Conservation (phyloP, 2,329 filamentous ascomycete genomes). For the Blumeriella jaapii region DNA sequence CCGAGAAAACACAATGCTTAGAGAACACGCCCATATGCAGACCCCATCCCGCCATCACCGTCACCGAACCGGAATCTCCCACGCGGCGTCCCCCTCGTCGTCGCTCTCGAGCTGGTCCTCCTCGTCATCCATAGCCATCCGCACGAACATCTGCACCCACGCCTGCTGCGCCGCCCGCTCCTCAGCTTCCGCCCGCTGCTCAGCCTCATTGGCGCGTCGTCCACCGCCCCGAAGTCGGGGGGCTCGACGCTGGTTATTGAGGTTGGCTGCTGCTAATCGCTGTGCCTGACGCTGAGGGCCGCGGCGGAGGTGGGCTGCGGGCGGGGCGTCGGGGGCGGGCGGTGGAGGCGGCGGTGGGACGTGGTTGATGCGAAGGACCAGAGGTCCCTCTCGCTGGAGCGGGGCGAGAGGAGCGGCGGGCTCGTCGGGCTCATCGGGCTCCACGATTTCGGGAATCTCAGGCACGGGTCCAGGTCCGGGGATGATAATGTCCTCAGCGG, state of each 20-base stretch:
- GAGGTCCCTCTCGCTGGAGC: slow-evolving; percentile 25
- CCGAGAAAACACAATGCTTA: too few relatives aligned
- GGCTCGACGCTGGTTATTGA: slow-evolving; percentile 1
- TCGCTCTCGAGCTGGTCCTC: slow-evolving; percentile 29
- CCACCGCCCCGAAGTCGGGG: slow-evolving; percentile 1
- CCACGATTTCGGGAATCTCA: slow-evolving; percentile 1
- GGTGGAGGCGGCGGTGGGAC: slow-evolving; percentile 16
- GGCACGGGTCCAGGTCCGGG: too few relatives aligned
- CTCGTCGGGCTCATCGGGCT: slow-evolving; percentile 11
- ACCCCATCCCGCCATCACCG: too few relatives aligned
- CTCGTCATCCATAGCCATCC: slow-evolving; percentile 27
- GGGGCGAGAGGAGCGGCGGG: slow-evolving; percentile 10
- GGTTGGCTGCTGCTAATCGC: slow-evolving; percentile 1
- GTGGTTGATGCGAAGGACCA: slow-evolving; percentile 26
- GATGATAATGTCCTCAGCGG: not conserved
- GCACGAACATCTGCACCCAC: slow-evolving; percentile 27
- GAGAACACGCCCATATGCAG: too few relatives aligned
- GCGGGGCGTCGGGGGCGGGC: slow-evolving; percentile 16
- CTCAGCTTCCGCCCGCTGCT: slow-evolving; percentile 3
- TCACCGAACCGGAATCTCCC: slow-evolving; percentile 30
- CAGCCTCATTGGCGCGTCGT: slow-evolving; percentile 8
- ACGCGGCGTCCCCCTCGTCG: slow-evolving; percentile 34
- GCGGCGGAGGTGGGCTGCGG: slow-evolving; percentile 8
- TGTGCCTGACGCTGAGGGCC: slow-evolving; percentile 5
- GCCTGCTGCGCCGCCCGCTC: slow-evolving; percentile 20